Evolutionary conservation across 169 alveolate genomes (phyloP).

Genomic region (Pseudocohnilembus persalinus): DNA sequence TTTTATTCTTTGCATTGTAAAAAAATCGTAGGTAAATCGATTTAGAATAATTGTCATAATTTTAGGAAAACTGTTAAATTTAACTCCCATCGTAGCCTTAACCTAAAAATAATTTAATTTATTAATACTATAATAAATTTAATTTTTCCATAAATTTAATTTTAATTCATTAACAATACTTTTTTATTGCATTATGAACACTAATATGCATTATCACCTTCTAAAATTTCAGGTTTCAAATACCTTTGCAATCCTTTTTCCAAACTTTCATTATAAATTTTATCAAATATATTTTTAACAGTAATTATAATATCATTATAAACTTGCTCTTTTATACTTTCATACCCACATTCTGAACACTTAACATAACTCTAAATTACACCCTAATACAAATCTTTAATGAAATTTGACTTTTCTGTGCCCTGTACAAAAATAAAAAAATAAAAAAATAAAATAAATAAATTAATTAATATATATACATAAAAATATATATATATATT

Average conservation of each 20-base stretch:
- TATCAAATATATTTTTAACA: conserved; percentile 72
- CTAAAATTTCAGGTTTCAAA: conserved; percentile 76
- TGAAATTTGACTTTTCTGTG: conserved; percentile 54
- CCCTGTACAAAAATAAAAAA: conserved; percentile 23
- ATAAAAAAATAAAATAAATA: too few species aligned
- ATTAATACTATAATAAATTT: too few species aligned
- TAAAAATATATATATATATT: too few species aligned
- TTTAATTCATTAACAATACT: conserved; percentile 1
- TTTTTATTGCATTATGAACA: conserved; percentile 81
- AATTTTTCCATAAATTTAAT: too few species aligned
- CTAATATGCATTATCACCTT: conserved; percentile 75
- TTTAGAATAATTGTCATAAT: conserved; percentile 62
- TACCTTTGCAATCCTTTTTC: conserved; percentile 79
- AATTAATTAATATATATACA: too few species aligned
- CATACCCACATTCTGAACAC: conserved; percentile 81
- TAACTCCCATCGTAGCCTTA: conserved; percentile 81
- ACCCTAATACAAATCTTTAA: conserved; percentile 82
- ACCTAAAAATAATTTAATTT: not conserved
- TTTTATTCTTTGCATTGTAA: conserved; percentile 70
- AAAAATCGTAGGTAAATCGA: conserved; percentile 83
- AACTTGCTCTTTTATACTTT: conserved; percentile 60
- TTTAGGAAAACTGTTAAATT: conserved; percentile 71
- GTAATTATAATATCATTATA: conserved; percentile 82
- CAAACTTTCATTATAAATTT: conserved; percentile 55
- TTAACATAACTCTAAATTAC: conserved; percentile 58